Conservation (phyloP, 495 filamentous ascomycete genomes). For the Letharia columbiana region DNA sequence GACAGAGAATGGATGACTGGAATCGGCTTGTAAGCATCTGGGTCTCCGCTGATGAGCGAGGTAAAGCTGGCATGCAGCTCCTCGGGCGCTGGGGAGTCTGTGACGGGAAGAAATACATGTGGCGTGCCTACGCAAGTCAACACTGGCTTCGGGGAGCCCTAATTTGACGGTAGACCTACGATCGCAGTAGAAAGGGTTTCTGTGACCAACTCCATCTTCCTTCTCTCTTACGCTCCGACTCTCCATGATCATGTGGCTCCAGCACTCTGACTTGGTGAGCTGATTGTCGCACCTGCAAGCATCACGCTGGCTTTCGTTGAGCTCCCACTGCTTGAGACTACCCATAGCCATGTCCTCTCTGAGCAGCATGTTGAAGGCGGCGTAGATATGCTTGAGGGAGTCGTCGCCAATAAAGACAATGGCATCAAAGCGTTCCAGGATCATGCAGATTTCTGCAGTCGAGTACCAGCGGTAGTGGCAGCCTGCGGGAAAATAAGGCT, state of each 20-base stretch:
- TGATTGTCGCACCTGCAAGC: slow-evolving; percentile 38
- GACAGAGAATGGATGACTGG: slow-evolving; percentile 40
- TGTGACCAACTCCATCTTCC: slow-evolving; percentile 18
- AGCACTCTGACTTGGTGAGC: slow-evolving; percentile 33
- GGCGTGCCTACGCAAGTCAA: slow-evolving; percentile 30
- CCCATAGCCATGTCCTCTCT: slow-evolving; percentile 38
- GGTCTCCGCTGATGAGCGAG: slow-evolving; percentile 24
- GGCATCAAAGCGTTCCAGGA: slow-evolving; percentile 40
- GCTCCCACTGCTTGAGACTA: slow-evolving; percentile 37
- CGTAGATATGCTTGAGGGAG: slow-evolving; percentile 36
- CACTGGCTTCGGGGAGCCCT: background rate
- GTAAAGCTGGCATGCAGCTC: slow-evolving; percentile 27
- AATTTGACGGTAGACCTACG: slow-evolving; percentile 12
- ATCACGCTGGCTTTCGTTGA: slow-evolving; percentile 29
- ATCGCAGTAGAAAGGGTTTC: slow-evolving; percentile 25
- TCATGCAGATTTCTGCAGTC: slow-evolving; percentile 40
- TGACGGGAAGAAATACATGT: slow-evolving; percentile 35
- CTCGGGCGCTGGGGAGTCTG: slow-evolving; percentile 31
- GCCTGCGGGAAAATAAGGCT: slow-evolving; percentile 32
- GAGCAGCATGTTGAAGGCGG: slow-evolving; percentile 43
- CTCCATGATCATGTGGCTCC: slow-evolving; percentile 30
- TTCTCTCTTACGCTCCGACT: slow-evolving; percentile 29
- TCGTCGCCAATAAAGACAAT: slow-evolving; percentile 42
- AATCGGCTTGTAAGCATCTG: slow-evolving; percentile 37
- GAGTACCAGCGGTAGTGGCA: slow-evolving; percentile 44